Evolutionary conservation across 441 rosid genomes (phyloP).

Genomic region (Gossypium lobatum): DNA sequence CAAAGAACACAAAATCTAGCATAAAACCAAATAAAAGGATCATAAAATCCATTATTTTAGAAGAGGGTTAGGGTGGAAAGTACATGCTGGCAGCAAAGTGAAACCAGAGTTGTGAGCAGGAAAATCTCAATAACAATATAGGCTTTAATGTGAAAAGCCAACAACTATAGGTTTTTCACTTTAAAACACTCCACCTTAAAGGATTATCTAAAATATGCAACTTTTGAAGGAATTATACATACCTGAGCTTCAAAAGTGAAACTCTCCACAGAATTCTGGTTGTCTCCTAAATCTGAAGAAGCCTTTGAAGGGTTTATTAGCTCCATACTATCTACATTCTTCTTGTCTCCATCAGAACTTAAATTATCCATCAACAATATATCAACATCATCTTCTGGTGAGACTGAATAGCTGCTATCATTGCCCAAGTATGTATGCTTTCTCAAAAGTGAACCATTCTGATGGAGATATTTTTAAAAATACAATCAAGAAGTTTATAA

Average conservation of each 20-base stretch:
- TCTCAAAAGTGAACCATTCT: slow-evolving; percentile 91
- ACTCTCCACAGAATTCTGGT: slow-evolving; percentile 48
- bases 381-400: slow-evolving; percentile 84
- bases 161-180: background rate
- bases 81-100: background rate
- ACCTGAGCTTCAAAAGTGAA: slow-evolving; percentile 97
- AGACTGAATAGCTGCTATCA: slow-evolving; percentile 85
- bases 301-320: slow-evolving; percentile 36
- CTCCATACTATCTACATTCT: slow-evolving; percentile 31
- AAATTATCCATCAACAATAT: slow-evolving; percentile 56
- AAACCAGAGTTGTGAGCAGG: background rate
- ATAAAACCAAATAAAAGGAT: slow-evolving; percentile 1
- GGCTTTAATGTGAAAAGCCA: background rate
- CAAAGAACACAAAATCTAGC: slow-evolving; percentile 3
- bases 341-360: slow-evolving; percentile 41
- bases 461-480: slow-evolving; percentile 20
- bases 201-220: background rate
- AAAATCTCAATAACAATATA: background rate
- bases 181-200: background rate
- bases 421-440: slow-evolving; percentile 83
- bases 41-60: background rate
- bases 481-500: background rate
- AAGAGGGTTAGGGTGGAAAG: background rate
- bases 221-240: background rate
- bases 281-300: slow-evolving; percentile 33